Evolutionary conservation across 2,329 filamentous ascomycete species (phyloP).

Genomic region (Hypoxylon sp.): DNA sequence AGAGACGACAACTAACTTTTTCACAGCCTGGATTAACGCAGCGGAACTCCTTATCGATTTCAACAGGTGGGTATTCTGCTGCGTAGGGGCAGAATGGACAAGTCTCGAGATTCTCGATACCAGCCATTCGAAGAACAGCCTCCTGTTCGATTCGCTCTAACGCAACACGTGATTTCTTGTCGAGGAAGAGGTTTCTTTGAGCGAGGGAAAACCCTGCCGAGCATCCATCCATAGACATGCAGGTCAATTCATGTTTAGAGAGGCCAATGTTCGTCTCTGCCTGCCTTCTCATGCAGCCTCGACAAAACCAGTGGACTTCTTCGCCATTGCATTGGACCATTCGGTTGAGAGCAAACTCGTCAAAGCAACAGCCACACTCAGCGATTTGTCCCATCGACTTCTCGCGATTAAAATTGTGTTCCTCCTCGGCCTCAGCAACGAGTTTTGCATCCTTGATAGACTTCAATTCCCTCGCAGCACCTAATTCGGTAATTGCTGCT

Average conservation of each 20-base stretch:
- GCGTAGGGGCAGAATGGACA: conserved; percentile 90
- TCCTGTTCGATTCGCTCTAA: conserved; percentile 81
- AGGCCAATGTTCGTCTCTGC: conserved; percentile 79
- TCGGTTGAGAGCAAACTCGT: conserved; percentile 74
- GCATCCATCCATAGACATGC: conserved; percentile 80
- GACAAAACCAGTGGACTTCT: conserved; percentile 77
- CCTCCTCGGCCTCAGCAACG: conserved; percentile 51
- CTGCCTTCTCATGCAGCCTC: conserved; percentile 73
- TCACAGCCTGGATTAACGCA: conserved; percentile 78
- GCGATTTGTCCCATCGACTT: conserved; percentile 66
- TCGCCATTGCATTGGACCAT: conserved; percentile 77
- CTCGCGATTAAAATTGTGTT: conserved; percentile 60
- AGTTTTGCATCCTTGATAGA: conserved; percentile 49
- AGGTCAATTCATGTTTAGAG: conserved; percentile 76
- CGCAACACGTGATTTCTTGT: conserved; percentile 70
- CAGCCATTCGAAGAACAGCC: conserved; percentile 76
- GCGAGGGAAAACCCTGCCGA: conserved; percentile 69
- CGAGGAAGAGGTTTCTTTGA: conserved; percentile 71
- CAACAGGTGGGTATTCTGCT: conserved; percentile 77
- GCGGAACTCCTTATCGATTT: conserved; percentile 79
- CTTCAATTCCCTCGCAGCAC: conserved; percentile 55
- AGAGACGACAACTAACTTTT: conserved; percentile 76
- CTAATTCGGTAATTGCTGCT: conserved; percentile 59
- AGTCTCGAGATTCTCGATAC: conserved; percentile 78
- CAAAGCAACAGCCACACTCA: conserved; percentile 83